Conservation (phyloP, 1,139 yeast species). For the Suhomyces terraborum region DNA sequence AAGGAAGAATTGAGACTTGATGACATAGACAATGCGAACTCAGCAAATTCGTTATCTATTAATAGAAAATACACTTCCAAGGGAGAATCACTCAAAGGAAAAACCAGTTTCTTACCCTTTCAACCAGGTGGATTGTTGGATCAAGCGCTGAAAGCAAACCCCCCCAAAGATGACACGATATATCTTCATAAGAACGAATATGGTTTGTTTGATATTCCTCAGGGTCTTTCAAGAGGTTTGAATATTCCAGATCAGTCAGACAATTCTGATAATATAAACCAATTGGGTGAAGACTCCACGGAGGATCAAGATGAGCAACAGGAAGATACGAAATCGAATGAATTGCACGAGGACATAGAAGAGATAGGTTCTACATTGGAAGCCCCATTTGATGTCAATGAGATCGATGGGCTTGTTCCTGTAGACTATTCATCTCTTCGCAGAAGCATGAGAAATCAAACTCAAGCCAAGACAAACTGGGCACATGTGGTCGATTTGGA, state of each 20-base stretch:
- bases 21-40: conserved; percentile 54
- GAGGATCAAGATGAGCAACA: conserved; percentile 8
- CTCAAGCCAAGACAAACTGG: conserved; percentile 65
- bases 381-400: conserved; percentile 39
- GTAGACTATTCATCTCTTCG: conserved; percentile 45
- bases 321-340: conserved; percentile 4
- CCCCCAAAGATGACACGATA: conserved; percentile 35
- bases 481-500: conserved; percentile 92
- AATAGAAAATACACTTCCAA: conserved; percentile 68
- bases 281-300: conserved; percentile 15
- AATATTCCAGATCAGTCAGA: conserved; percentile 20
- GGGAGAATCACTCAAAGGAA: conserved; percentile 65
- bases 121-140: conserved; percentile 85
- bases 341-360: conserved; percentile 4
- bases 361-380: not conserved
- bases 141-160: conserved; percentile 25
- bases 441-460: conserved; percentile 29
- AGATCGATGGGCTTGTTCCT: conserved; percentile 79
- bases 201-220: conserved; percentile 83
- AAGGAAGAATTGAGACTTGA: conserved; percentile 60
- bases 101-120: conserved; percentile 80
- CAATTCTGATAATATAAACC: conserved; percentile 7
- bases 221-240: conserved; percentile 79
- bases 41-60: conserved; percentile 72
- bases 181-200: conserved; percentile 64